These are phyloP conservation scores for Helotiales sp. DNA, from an alignment of 2,329 filamentous ascomycete genomes.

Conservation along the genomic window DNA sequence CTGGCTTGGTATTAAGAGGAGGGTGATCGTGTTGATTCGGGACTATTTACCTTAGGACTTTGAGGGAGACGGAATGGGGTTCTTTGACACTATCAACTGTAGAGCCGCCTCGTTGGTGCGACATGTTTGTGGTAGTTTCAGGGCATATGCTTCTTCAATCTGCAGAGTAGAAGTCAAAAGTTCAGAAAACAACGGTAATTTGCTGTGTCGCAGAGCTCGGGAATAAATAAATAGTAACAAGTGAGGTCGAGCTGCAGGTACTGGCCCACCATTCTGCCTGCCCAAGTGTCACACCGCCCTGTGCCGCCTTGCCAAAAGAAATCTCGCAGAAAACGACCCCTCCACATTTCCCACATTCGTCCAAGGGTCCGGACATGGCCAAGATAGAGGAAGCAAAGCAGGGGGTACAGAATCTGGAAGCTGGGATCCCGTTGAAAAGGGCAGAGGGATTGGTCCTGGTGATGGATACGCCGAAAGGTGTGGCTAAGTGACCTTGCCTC, in stretches of 20 bases:
- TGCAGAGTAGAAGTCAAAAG: neutral
- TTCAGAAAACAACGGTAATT: neutral
- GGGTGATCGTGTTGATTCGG: neutral
- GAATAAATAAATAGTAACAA: neutral
- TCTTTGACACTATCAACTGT: slow-evolving; percentile 60
- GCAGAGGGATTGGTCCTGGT: slow-evolving; percentile 50
- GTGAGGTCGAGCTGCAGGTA: neutral
- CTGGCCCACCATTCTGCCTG: slow-evolving; percentile 19
- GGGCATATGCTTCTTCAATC: slow-evolving; percentile 23
- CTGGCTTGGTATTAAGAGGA: slow-evolving; percentile 50
- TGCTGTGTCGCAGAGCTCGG: neutral
- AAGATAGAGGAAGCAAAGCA: slow-evolving; percentile 4
- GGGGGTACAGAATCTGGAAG: neutral
- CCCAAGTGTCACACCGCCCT: slow-evolving; percentile 18
- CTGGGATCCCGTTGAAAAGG: slow-evolving; percentile 46
- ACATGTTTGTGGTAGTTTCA: slow-evolving; percentile 34
- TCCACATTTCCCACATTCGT: slow-evolving; percentile 3
- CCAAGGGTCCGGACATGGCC: slow-evolving; percentile 7
- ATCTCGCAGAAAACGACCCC: neutral
- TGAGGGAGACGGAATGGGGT: slow-evolving; percentile 78
- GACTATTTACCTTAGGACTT: slow-evolving; percentile 66
- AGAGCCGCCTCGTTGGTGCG: slow-evolving; percentile 41
- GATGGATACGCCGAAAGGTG: slow-evolving; percentile 57
- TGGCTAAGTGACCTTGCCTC: slow-evolving; percentile 19
- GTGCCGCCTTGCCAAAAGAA: no score